These are phyloP conservation scores for Penicillium sp. DNA, from an alignment of 2,329 filamentous ascomycete species.

Conservation along the genomic window DNA sequence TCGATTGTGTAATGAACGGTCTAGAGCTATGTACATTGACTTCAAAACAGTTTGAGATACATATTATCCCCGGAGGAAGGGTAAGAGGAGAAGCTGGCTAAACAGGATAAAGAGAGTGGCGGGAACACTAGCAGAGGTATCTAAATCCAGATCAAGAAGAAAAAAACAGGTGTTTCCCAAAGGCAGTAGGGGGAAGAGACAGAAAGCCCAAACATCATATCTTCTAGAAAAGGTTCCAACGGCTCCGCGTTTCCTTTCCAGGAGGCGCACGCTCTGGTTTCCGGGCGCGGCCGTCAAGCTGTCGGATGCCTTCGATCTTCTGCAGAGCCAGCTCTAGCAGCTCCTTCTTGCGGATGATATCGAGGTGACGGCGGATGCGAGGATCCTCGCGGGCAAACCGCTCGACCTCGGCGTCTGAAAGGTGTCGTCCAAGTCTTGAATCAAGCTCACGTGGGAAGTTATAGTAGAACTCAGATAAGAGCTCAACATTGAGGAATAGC, in stretches of 20 bases:
- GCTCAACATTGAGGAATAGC: constrained; percentile 93
- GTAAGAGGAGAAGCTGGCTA: not conserved
- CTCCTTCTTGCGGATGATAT: constrained; percentile 89
- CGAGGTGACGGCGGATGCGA: constrained; percentile 82
- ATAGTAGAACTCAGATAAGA: constrained; percentile 96
- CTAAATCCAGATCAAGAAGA: constrained; percentile 4
- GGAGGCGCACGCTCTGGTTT: constrained; percentile 35
- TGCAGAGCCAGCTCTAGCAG: constrained; percentile 86
- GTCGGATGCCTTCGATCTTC: constrained; percentile 89
- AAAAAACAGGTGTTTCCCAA: constrained; percentile 1
- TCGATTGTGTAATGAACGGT: not conserved
- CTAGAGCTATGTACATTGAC: constrained; percentile 15
- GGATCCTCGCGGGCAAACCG: constrained; percentile 90
- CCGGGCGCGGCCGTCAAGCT: constrained; percentile 71
- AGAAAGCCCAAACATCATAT: not conserved
- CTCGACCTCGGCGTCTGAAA: constrained; percentile 78
- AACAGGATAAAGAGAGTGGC: constrained; percentile 2
- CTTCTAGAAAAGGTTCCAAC: constrained; percentile 44
- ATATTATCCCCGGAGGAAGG: not conserved
- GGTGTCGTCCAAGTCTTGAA: constrained; percentile 74
- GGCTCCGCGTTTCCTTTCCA: constrained; percentile 36
- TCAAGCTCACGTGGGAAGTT: constrained; percentile 94
- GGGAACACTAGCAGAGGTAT: constrained; percentile 10
- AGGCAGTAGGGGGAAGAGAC: not conserved
- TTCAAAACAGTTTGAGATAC: constrained; percentile 5